A percentile compares a stretch with the other conserved stretches of the same genome.
These are phyloP conservation scores for Mentha longifolia DNA, from an alignment of 257 asterid species.

Conservation along the genomic window DNA sequence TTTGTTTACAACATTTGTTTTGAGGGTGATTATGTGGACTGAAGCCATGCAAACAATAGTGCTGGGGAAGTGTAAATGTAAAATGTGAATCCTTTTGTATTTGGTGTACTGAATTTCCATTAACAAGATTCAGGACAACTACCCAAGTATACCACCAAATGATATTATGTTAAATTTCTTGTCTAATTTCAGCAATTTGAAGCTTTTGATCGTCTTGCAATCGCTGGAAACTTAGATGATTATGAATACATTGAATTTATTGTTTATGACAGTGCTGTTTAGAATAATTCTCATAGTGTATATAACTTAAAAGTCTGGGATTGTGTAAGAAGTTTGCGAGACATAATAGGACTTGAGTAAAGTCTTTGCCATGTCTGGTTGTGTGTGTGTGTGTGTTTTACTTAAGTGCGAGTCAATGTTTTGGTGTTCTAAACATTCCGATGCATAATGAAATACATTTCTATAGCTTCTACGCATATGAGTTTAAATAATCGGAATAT, in stretches of 20 bases:
- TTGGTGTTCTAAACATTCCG: constrained; percentile 8
- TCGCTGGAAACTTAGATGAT: not conserved
- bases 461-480: constrained; percentile 11
- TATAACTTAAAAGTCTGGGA: too few species aligned
- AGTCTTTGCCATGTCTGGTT: not conserved
- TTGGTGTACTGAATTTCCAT: not conserved
- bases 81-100: not conserved
- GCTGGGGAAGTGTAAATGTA: not conserved
- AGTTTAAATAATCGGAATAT: constrained; percentile 10
- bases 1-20: not conserved
- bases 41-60: not conserved
- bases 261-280: not conserved
- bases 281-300: too few species aligned
- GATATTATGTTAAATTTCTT: not conserved
- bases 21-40: not conserved
- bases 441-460: constrained; percentile 4
- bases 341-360: too few species aligned
- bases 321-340: too few species aligned
- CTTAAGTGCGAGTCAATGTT: not conserved
- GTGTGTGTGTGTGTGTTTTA: not conserved
- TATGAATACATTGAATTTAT: not conserved
- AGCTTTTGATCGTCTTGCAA: not conserved
- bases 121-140: not conserved
- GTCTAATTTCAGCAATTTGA: not conserved
- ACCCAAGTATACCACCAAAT: not conserved